A percentile compares a stretch with the other conserved stretches of the same genome.
Evolutionary conservation across 2,329 filamentous ascomycete species (phyloP).

Genomic region (Xylariaceae sp.): DNA sequence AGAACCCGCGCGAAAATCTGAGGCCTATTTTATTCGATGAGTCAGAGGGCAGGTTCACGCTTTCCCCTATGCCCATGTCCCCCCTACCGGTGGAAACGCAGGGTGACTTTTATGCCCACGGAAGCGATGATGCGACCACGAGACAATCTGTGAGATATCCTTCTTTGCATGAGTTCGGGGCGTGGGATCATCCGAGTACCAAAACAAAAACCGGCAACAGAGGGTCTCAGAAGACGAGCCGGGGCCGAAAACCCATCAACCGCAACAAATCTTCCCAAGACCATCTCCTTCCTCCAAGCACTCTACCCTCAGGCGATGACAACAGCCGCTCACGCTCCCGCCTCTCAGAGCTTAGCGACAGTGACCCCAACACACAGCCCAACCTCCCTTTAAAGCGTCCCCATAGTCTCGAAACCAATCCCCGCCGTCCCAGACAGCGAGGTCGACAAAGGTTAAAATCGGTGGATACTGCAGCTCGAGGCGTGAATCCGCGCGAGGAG

Average conservation of each 20-base stretch:
- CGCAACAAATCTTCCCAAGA: background rate
- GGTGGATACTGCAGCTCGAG: background rate
- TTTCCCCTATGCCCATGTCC: background rate
- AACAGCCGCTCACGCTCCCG: background rate
- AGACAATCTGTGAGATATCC: too few species aligned
- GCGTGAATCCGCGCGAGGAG: constrained; percentile 10
- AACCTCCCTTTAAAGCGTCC: background rate
- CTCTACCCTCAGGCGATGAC: background rate
- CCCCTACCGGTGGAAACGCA: constrained; percentile 25
- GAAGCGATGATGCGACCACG: too few species aligned
- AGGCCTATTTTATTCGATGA: background rate
- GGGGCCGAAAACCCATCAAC: too few species aligned
- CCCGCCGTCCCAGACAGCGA: background rate
- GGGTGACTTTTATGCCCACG: too few species aligned
- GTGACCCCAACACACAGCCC: background rate
- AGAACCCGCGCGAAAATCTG: background rate
- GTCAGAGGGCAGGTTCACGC: background rate
- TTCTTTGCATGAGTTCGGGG: too few species aligned
- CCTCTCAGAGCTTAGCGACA: background rate
- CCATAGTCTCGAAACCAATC: background rate
- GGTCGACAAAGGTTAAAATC: constrained; percentile 6
- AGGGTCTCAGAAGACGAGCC: too few species aligned
- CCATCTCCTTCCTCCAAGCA: background rate
- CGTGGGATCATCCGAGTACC: too few species aligned
- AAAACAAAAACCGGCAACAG: too few species aligned